A percentile compares a stretch with the other conserved stretches of the same genome.
These are phyloP conservation scores for Hibiscus mutabilis DNA, from an alignment of 345 rosid species.

Conservation along the genomic window DNA sequence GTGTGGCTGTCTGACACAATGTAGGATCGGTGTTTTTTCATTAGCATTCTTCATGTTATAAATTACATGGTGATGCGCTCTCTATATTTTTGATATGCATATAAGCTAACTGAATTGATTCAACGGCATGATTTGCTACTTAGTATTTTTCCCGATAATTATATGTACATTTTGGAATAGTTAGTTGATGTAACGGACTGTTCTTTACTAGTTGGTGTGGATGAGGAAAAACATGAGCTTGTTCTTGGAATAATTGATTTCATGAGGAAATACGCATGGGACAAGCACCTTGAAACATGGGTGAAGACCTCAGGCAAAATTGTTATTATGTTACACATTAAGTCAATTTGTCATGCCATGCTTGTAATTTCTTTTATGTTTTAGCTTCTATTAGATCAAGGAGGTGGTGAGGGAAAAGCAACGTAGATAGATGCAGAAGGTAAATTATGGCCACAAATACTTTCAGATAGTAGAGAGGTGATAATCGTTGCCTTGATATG, in stretches of 20 bases:
- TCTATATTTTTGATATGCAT: not conserved
- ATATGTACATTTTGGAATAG: slow-evolving; percentile 31
- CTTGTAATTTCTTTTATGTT: too few species aligned
- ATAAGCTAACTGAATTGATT: not conserved
- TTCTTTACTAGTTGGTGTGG: too few species aligned
- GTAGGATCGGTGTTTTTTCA: not conserved
- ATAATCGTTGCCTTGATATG: too few species aligned
- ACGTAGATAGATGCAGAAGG: too few species aligned
- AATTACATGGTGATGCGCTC: too few species aligned
- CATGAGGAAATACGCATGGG: slow-evolving; percentile 97
- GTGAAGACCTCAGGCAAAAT: slow-evolving; percentile 46
- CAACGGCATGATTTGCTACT: not conserved
- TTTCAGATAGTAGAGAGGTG: slow-evolving; percentile 85
- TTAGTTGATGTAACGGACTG: slow-evolving; percentile 89
- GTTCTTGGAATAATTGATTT: slow-evolving; percentile 91
- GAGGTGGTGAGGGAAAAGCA: too few species aligned
- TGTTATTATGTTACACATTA: too few species aligned
- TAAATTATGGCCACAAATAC: slow-evolving; percentile 3
- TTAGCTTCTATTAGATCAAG: too few species aligned
- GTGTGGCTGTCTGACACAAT: not conserved
- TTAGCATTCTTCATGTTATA: not conserved
- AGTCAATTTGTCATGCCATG: too few species aligned
- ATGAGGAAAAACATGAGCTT: too few species aligned
- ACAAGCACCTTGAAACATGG: slow-evolving; percentile 96
- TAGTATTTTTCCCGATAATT: not conserved